Base-by-base conservation (phyloP, 2,329 filamentous ascomycete genomes). In the Mollisia scopiformis region DNA sequence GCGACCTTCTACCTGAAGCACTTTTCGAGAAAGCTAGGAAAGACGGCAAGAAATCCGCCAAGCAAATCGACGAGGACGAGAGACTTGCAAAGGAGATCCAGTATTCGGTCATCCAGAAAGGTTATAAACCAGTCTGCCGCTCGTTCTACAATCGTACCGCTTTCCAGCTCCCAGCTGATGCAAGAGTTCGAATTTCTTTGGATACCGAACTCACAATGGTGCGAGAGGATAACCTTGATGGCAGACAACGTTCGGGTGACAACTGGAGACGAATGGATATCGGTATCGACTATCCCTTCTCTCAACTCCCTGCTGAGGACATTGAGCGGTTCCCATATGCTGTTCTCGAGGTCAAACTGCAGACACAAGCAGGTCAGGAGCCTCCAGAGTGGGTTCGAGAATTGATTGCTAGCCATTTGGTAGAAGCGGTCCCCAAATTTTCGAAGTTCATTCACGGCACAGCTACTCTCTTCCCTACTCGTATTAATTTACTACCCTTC, bases 221-320 rank as follows among this genome's bases (percentile, higher is more conserved):
- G 51, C 91, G 95, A 27, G 95, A 99, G 75, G 95, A 99, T 75
- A 98, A 98, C 72, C 78, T 97, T 39, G 93, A 97, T 71, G 94
- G 93, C 46, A 84, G 82, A 52, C 80, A 77, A 59, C 86, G 95
- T 52, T 82, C 88, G 5, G 95, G 94, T 21, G 84, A 93, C 67
- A 97, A 98, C 78, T 99, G 95, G 95, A 86, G 95, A 62, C 88
- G 95, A 46, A 98, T 90, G 88, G 95, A 99, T 74, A 98, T 99
- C 73, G 95, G 95, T 4, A 92, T 99, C 63, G 95, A 99, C 75
- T 97, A 83, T 74, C 95, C 95, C 0, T 99, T 99, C 78, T 88
- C 88, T 5, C 93, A 99, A 73, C 80, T 99, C 6, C 92, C 93
- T 0, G 77, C 90, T 0, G 88, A 90, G 63, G 95, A 99, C 73